Evolutionary conservation across 2,329 filamentous ascomycete genomes (phyloP).

Genomic region (Talaromyces atroroseus): DNA sequence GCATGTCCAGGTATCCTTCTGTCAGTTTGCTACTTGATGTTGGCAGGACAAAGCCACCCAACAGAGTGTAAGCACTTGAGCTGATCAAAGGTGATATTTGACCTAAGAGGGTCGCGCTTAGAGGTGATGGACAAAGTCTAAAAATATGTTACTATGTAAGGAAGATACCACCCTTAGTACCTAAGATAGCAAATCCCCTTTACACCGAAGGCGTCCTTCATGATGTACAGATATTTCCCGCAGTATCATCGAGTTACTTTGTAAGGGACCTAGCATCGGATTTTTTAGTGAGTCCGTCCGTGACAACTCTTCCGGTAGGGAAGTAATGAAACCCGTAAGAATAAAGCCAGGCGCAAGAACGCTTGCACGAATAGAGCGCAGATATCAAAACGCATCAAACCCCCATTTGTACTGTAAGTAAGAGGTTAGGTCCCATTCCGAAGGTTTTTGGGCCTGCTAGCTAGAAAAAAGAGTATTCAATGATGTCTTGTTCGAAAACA

Average conservation of each 20-base stretch:
- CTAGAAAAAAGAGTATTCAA: constrained; percentile 51
- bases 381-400: constrained; percentile 52
- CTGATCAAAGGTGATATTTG: too few species aligned
- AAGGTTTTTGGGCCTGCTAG: constrained; percentile 28
- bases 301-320: constrained; percentile 4
- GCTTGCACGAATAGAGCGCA: constrained; percentile 61
- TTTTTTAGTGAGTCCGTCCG: neutral
- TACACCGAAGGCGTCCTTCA: constrained; percentile 28
- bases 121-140: neutral
- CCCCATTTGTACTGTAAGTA: constrained; percentile 29
- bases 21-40: too few species aligned
- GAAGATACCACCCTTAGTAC: constrained; percentile 29
- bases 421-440: constrained; percentile 23
- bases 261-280: constrained; percentile 16
- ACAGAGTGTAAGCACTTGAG: too few species aligned
- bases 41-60: too few species aligned
- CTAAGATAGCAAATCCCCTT: constrained; percentile 37
- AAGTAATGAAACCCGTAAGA: constrained; percentile 31
- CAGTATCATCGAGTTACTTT: constrained; percentile 37
- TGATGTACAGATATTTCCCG: constrained; percentile 46
- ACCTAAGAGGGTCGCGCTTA: too few species aligned
- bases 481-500: constrained; percentile 38
- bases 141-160: neutral
- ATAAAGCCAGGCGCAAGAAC: constrained; percentile 53
- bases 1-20: too few species aligned